These are phyloP conservation scores for Lactarius sp. DNA, from an alignment of 768 basidiomycete genomes.

Conservation along the genomic window DNA sequence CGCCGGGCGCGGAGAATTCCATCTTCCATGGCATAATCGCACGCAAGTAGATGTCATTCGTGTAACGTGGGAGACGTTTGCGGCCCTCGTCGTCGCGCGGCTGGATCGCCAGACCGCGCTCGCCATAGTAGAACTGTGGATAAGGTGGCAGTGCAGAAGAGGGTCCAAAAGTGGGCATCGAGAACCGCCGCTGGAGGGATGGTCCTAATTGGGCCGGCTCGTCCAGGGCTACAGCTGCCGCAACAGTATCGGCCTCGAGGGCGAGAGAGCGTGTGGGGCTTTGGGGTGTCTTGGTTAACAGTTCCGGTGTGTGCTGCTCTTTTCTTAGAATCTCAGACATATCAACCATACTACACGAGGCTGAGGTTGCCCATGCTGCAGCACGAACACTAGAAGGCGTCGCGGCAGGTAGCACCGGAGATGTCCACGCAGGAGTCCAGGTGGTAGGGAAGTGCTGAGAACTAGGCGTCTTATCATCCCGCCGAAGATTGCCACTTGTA, in stretches of 20 bases:
- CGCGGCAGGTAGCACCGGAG: slow-evolving; percentile 20
- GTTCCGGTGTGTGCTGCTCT: slow-evolving; percentile 12
- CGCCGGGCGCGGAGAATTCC: no score
- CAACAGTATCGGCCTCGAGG: slow-evolving; percentile 1
- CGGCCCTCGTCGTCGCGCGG: no score
- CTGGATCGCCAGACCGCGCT: no score
- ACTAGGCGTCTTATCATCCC: slow-evolving; percentile 19
- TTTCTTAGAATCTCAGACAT: slow-evolving; percentile 18
- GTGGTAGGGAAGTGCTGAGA: neutral
- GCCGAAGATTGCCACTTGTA: slow-evolving; percentile 5
- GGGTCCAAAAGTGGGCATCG: no score
- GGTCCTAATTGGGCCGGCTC: slow-evolving; percentile 29
- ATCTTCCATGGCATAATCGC: no score
- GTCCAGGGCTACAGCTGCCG: neutral
- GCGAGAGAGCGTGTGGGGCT: neutral
- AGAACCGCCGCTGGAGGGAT: slow-evolving; percentile 54
- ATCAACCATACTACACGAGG: slow-evolving; percentile 24
- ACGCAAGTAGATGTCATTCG: no score
- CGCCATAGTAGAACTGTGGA: no score
- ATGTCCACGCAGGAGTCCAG: slow-evolving; percentile 7
- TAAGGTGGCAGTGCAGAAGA: no score
- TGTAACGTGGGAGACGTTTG: no score
- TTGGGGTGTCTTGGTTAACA: slow-evolving; percentile 7
- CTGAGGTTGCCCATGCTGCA: neutral
- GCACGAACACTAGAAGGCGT: neutral